Base-by-base conservation (phyloP, 495 filamentous ascomycete genomes). In the Talaromyces trachyspermus region DNA sequence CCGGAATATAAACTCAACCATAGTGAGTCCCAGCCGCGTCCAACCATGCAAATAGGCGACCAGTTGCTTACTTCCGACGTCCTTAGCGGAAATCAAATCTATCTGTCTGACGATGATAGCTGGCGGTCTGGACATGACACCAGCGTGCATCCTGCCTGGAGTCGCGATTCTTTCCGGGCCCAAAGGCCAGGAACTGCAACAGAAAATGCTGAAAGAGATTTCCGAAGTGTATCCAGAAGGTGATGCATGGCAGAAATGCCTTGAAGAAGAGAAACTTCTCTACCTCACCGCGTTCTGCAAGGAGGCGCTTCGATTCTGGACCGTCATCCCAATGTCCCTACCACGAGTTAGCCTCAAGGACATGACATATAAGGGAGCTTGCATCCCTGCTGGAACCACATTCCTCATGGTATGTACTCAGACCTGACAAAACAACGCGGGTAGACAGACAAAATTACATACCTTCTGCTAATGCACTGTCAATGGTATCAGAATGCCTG, bases 361-460 rank as follows among this genome's bases (percentile, higher is more conserved):
- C 40, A 68, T 84, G 9, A 68, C 66, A 0, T 84, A 81, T 49
- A 52, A 80, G 10, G 78, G 71, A 4, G 61, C 66, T 25, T 40
- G 68, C 10, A 81, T 84, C 14, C 80, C 80, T 0, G 70, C 73
- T 25, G 75, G 76, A 15, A 81, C 75, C 5, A 76, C 79, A 0
- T 70, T 81, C 33, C 83, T 81, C 57, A 60, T 85, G 48, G 84
- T n/a, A n/a, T n/a, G n/a, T n/a, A n/a, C n/a, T n/a, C n/a, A n/a
- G n/a, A n/a, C n/a, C n/a, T n/a, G n/a, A n/a, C n/a, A n/a, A n/a
- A n/a, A n/a, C n/a, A n/a, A n/a, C n/a, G n/a, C n/a, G n/a, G n/a
- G n/a, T n/a, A n/a, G n/a, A n/a, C n/a, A n/a, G n/a, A n/a, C n/a
- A n/a, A n/a, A n/a, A n/a, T n/a, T n/a, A n/a, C n/a, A n/a, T n/a